These are phyloP conservation scores for Desmodesmus armatus DNA, from an alignment of 139 green algal genomes.

Conservation along the genomic window DNA sequence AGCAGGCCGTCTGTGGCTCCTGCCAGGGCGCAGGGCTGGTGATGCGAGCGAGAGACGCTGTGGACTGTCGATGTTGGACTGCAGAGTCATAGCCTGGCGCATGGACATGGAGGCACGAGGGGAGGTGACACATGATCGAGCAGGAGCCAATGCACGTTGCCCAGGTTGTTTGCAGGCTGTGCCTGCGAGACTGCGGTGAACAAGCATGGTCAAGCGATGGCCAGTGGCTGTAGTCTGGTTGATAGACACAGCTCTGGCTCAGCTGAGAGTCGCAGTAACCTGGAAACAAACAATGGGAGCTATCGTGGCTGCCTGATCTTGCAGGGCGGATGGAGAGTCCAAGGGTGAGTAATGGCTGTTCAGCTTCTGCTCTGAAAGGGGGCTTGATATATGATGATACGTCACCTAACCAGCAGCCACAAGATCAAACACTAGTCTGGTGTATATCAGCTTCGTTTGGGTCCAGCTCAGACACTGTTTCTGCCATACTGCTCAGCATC, in stretches of 20 bases:
- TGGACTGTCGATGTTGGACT: not conserved
- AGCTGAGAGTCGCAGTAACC: too few relatives aligned
- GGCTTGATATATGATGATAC: not conserved
- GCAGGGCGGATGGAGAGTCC: not conserved
- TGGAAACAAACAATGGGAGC: too few relatives aligned
- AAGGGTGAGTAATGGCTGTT: too few relatives aligned
- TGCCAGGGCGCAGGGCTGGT: too few relatives aligned
- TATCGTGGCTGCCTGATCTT: too few relatives aligned
- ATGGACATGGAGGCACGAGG: conserved; percentile 21
- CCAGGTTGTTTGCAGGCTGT: conserved; percentile 4
- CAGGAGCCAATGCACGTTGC: not conserved
- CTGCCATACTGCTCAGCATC: too few relatives aligned
- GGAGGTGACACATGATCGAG: not conserved
- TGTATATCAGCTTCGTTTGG: too few relatives aligned
- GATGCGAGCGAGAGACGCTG: not conserved
- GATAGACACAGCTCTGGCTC: too few relatives aligned
- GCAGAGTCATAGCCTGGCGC: not conserved
- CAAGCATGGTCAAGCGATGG: not conserved
- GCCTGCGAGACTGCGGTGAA: conserved; percentile 11
- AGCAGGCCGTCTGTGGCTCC: not conserved
- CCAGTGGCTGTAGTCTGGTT: not conserved
- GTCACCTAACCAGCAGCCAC: not conserved
- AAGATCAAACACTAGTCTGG: too few relatives aligned
- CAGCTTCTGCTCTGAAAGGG: not conserved
- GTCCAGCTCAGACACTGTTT: too few relatives aligned